Base-by-base conservation (phyloP, 2,329 filamentous ascomycete genomes). In the Colletotrichum liriopes region DNA sequence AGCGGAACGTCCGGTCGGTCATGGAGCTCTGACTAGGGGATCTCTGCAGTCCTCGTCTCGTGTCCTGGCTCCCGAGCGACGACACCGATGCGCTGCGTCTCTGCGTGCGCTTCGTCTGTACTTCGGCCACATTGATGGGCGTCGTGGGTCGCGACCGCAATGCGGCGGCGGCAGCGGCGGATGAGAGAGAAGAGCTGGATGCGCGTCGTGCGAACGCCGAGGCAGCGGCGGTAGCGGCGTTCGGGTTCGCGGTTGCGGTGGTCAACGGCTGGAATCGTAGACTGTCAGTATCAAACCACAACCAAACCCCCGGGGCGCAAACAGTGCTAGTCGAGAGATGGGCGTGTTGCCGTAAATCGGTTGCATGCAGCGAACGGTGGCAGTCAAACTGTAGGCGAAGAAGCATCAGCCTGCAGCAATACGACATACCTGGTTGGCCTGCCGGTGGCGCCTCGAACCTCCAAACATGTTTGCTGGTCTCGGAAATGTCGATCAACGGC, bases 1-100 rank as follows among this genome's bases (percentile, higher is more conserved):
- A 93, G 76, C 95, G 91, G 81, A 98, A 98, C 0, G 94, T 95
- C 70, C 96, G 90, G 80, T 96, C 93, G 39, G 90, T 92, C 95
- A 98, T 97, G 61, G 95, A 98, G 29, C 91, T 89, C 37, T 89
- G 89, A 82, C 95, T 97, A 67, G 86, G 88, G 47, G 88, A 86
- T 77, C 94, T 87, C 73, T 92, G 87, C 73, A 95, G 84, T 64
- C 85, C 84, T 75, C 83, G 81, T 71, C 83, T 79, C 56, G 82
- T 76, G 49, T 84, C 82, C 60, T 82, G 83, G 74, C 88, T 90
- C 45, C 86, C 87, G 59, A 89, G 85, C 5, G 94, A 96, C 1
- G 93, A 93, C 52, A 89, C 83, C 0, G 95, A 97, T 63, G 88
- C 87, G 81, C 88, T 91, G 73, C 95, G 91, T 77, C 94, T 90